Percentiles rank a stretch among this genome's conserved stretches.
phyloP scores from a whole-genome alignment of 176 grass and related monocot species.

The Bonia amplexicaulis region DNA sequence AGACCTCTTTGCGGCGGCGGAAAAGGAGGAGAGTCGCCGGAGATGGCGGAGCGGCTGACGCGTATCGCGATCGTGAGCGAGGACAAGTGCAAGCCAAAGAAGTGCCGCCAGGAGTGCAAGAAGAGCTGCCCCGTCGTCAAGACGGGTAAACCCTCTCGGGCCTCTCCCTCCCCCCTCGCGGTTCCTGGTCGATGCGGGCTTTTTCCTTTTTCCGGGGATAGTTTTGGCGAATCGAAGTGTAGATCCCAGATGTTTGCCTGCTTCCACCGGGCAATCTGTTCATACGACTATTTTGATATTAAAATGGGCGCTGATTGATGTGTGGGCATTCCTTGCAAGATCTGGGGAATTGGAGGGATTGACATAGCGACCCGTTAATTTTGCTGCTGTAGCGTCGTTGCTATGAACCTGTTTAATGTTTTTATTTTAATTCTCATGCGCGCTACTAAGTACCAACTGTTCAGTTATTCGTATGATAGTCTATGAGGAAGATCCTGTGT shows the following conservation, averaged over 20 bases:
- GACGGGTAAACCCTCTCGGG: slow-evolving; percentile 45
- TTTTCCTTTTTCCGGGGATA: not conserved
- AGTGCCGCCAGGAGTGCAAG: slow-evolving; percentile 97
- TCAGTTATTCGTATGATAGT: not conserved
- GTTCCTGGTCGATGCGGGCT: not conserved
- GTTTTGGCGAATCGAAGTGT: not conserved
- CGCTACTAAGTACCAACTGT: not conserved
- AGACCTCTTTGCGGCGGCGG: not conserved
- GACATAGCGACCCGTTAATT: not conserved
- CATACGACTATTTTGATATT: not conserved
- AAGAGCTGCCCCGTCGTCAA: slow-evolving; percentile 97
- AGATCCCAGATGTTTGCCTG: slow-evolving; percentile 8
- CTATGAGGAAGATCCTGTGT: not conserved
- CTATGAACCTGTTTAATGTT: not conserved
- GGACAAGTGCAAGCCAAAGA: slow-evolving; percentile 93
- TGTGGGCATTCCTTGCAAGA: slow-evolving; percentile 2
- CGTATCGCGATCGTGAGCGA: slow-evolving; percentile 90
- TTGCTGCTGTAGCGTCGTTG: not conserved
- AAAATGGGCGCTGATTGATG: not conserved
- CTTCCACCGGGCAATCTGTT: not conserved
- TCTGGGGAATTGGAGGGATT: not conserved
- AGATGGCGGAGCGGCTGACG: slow-evolving; percentile 81
- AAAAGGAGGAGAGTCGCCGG: not conserved
- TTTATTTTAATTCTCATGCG: not conserved
- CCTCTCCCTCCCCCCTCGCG: not conserved